Percentiles rank a stretch among this genome's conserved stretches.
These are phyloP conservation scores for Tuber microsphaerosporum DNA, from an alignment of 495 filamentous ascomycete genomes.

Conservation along the genomic window DNA sequence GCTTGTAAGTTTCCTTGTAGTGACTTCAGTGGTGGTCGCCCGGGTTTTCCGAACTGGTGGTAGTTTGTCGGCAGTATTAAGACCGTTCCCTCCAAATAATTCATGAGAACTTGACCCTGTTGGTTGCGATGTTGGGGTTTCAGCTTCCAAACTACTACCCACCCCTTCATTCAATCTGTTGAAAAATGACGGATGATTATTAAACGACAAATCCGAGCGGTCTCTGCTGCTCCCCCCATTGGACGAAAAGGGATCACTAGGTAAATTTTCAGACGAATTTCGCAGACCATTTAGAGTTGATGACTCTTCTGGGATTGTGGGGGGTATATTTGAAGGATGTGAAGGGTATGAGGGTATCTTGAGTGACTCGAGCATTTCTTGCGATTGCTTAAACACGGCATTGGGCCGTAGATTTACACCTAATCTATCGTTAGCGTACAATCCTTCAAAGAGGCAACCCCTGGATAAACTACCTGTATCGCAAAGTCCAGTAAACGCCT, in stretches of 20 bases:
- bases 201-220: conserved; percentile 41
- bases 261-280: conserved; percentile 42
- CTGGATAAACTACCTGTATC: conserved; percentile 51
- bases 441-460: conserved; percentile 5
- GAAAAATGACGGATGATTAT: conserved; percentile 44
- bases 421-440: conserved; percentile 48
- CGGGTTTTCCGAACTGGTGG: conserved; percentile 39
- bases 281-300: conserved; percentile 43
- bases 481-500: conserved; percentile 80
- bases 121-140: conserved; percentile 38
- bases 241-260: conserved; percentile 37
- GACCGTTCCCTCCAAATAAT: conserved; percentile 35
- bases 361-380: conserved; percentile 52
- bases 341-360: conserved; percentile 20
- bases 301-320: conserved; percentile 44
- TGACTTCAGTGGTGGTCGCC: conserved; percentile 36
- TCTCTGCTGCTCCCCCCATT: conserved; percentile 23
- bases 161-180: conserved; percentile 40
- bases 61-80: conserved; percentile 32
- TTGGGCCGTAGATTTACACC: conserved; percentile 66
- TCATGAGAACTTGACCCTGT: conserved; percentile 27
- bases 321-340: conserved; percentile 43
- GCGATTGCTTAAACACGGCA: conserved; percentile 76
- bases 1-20: conserved; percentile 37
- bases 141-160: conserved; percentile 26